phyloP scores from a whole-genome alignment of 139 green algal species.

The Chlorella vulgaris region DNA sequence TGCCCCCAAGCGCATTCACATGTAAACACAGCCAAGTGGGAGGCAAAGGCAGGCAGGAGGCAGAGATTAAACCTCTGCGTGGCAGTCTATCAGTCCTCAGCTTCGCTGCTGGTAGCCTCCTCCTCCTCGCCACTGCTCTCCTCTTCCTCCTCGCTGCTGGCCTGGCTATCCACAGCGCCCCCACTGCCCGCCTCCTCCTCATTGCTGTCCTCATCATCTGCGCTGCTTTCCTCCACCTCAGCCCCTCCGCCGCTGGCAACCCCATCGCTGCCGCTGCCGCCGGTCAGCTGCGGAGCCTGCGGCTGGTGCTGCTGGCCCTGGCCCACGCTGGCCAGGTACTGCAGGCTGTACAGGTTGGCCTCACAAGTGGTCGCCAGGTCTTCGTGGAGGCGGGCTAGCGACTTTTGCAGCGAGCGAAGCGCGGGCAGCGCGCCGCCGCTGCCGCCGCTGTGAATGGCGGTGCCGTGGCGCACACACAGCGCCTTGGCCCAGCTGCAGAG shows the following conservation, averaged over 20 bases:
- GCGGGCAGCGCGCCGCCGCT: constrained; percentile 39
- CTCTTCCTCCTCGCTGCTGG: background rate
- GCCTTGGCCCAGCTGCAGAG: constrained; percentile 50
- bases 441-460: constrained; percentile 45
- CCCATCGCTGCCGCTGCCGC: no score
- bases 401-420: constrained; percentile 69
- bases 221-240: no score
- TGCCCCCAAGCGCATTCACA: no score
- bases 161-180: background rate
- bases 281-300: no score
- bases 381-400: constrained; percentile 60
- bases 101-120: no score
- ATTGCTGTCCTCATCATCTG: background rate
- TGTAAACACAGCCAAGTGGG: no score
- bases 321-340: constrained; percentile 64
- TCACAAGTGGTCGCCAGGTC: constrained; percentile 72
- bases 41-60: no score
- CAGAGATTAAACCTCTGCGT: no score
- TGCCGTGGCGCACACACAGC: constrained; percentile 62
- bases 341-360: constrained; percentile 77
- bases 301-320: constrained; percentile 25
- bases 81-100: background rate
- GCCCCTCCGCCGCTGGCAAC: no score
- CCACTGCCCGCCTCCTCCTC: background rate
- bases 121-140: background rate